Percentiles rank a stretch among this genome's conserved stretches.
Evolutionary conservation across 352 stramenopile genomes (phyloP).

Genomic region (Blastocystis sp.): DNA sequence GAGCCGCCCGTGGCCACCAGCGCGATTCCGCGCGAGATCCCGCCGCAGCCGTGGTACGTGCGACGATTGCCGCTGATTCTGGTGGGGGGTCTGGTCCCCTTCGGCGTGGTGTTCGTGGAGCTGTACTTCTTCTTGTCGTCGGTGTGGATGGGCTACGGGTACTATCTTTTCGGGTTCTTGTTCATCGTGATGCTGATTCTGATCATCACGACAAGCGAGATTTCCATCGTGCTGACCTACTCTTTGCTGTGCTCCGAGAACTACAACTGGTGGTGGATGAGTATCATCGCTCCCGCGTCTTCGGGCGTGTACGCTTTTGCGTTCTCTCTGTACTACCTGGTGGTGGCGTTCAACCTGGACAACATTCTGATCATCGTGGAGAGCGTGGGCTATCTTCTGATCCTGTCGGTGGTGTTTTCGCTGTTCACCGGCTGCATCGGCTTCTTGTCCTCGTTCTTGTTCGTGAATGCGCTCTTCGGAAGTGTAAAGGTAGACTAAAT

Average conservation of each 20-base stretch:
- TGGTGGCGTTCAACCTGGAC: slow-evolving; percentile 75
- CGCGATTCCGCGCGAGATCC: slow-evolving; percentile 96
- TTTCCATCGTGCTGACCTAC: slow-evolving; percentile 98
- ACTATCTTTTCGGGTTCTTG: slow-evolving; percentile 99
- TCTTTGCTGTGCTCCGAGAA: slow-evolving; percentile 99
- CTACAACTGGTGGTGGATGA: slow-evolving; percentile 99
- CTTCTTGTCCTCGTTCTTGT: slow-evolving; percentile 95
- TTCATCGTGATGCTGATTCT: slow-evolving; percentile 97
- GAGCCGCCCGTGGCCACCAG: slow-evolving; percentile 90
- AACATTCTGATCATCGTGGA: slow-evolving; percentile 50
- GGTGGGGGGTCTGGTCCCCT: slow-evolving; percentile 95
- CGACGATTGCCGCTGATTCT: slow-evolving; percentile 87
- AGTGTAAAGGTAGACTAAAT: slow-evolving; percentile 96
- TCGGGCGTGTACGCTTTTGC: slow-evolving; percentile 97
- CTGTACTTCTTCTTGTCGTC: slow-evolving; percentile 98
- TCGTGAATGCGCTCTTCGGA: slow-evolving; percentile 96
- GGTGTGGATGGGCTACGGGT: slow-evolving; percentile 94
- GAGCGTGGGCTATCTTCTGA: slow-evolving; percentile 76
- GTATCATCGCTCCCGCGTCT: slow-evolving; percentile 92
- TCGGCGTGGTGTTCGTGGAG: slow-evolving; percentile 98
- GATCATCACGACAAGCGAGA: slow-evolving; percentile 96
- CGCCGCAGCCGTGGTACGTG: slow-evolving; percentile 98
- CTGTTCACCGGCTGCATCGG: slow-evolving; percentile 94
- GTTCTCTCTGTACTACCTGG: slow-evolving; percentile 96
- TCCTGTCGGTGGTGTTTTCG: slow-evolving; percentile 93